phyloP scores from a whole-genome alignment of 495 filamentous ascomycete species.

The Neurospora intermedia region DNA sequence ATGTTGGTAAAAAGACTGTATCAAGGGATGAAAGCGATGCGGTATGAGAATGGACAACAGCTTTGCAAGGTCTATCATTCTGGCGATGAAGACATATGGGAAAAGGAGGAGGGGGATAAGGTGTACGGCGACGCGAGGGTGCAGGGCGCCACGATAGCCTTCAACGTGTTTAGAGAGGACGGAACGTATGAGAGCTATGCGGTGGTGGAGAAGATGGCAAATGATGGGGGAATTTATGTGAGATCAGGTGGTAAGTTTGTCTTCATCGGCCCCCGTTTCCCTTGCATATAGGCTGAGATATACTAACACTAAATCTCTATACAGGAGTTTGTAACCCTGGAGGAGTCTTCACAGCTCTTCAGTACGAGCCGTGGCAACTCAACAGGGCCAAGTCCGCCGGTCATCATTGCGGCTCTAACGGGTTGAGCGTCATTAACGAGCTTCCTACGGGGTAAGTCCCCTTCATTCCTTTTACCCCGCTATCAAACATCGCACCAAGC shows the following conservation, averaged over 20 bases:
- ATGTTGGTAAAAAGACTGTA: conserved; percentile 45
- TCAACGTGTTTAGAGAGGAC: conserved; percentile 48
- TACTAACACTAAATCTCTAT: not conserved
- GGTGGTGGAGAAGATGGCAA: conserved; percentile 53
- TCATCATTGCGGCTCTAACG: conserved; percentile 43
- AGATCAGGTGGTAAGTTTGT: conserved; percentile 54
- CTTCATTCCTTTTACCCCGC: not conserved
- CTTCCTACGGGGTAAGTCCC: conserved; percentile 20
- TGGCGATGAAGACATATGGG: conserved; percentile 13
- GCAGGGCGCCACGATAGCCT: conserved; percentile 63
- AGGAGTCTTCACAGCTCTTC: conserved; percentile 32
- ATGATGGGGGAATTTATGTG: conserved; percentile 51
- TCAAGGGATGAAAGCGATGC: conserved; percentile 37
- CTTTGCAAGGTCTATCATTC: conserved; percentile 55
- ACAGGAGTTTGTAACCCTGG: conserved; percentile 37
- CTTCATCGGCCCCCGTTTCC: too few species aligned
- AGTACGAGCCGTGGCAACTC: conserved; percentile 49
- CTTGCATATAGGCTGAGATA: too few species aligned
- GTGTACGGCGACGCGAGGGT: conserved; percentile 44
- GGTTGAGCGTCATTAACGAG: conserved; percentile 21
- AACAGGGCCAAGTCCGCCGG: conserved; percentile 50
- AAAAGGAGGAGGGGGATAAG: not conserved
- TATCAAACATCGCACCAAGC: not conserved
- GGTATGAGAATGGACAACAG: conserved; percentile 47
- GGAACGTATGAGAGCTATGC: conserved; percentile 48